These are phyloP conservation scores for Phialophora tarda DNA, from an alignment of 2,329 filamentous ascomycete species.

Conservation along the genomic window DNA sequence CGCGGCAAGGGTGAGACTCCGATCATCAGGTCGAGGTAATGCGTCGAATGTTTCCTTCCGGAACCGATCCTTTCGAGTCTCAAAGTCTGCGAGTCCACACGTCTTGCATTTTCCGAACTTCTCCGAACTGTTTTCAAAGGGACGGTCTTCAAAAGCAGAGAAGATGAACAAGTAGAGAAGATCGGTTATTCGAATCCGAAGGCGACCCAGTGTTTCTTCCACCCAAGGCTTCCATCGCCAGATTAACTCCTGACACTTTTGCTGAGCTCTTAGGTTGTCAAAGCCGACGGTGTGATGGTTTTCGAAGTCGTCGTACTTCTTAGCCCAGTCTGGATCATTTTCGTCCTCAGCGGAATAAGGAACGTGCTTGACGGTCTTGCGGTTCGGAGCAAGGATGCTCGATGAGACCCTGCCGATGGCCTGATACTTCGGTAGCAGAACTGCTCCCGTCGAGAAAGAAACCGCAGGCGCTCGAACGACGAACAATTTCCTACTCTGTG, in stretches of 20 bases:
- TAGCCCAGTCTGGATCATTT: conserved; percentile 26
- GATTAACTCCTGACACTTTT: conserved; percentile 33
- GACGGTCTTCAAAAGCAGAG: conserved; percentile 15
- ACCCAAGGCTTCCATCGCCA: conserved; percentile 34
- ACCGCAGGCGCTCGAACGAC: conserved; percentile 10
- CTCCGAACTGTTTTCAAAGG: not conserved
- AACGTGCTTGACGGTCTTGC: conserved; percentile 33
- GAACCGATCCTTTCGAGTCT: conserved; percentile 17
- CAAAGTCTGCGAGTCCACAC: conserved; percentile 26
- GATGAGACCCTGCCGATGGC: conserved; percentile 35
- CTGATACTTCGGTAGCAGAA: conserved; percentile 35
- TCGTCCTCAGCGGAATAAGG: conserved; percentile 39
- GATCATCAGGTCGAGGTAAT: conserved; percentile 26
- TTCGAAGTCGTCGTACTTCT: conserved; percentile 31
- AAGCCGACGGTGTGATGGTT: conserved; percentile 31
- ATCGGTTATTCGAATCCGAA: conserved; percentile 19
- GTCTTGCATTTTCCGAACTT: conserved; percentile 16
- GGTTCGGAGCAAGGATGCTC: conserved; percentile 37
- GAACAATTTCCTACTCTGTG: conserved; percentile 16
- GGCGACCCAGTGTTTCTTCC: conserved; percentile 20
- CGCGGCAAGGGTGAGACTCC: conserved; percentile 28
- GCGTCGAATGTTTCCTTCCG: conserved; percentile 18
- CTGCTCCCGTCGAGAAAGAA: conserved; percentile 10
- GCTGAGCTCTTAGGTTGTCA: conserved; percentile 24
- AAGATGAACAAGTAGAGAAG: conserved; percentile 29